A percentile compares a stretch with the other conserved stretches of the same genome.
phyloP scores from a whole-genome alignment of 441 rosid species.

The Kokia cookei region DNA sequence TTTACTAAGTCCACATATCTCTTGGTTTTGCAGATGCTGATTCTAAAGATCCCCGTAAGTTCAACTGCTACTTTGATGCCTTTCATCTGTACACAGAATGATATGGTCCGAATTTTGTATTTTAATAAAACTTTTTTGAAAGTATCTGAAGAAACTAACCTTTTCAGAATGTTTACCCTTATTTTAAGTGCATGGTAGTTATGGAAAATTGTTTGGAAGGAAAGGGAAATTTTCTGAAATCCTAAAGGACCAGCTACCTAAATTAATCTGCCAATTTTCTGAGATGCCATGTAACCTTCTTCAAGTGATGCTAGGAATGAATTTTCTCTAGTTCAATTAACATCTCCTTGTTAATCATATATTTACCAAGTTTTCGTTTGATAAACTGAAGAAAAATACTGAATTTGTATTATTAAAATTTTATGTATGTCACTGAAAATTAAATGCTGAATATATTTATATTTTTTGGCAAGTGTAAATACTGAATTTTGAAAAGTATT shows the following conservation, averaged over 20 bases:
- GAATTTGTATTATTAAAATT: no score
- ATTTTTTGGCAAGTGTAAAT: no score
- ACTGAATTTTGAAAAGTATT: no score
- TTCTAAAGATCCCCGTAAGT: slow-evolving; percentile 77
- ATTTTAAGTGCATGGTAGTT: not conserved
- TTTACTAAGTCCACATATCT: slow-evolving; percentile 2
- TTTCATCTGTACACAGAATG: not conserved
- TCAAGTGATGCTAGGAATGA: not conserved
- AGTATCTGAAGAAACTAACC: not conserved
- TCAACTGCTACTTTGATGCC: slow-evolving; percentile 12
- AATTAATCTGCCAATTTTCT: not conserved
- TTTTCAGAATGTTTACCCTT: not conserved
- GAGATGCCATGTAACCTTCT: not conserved
- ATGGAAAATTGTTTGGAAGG: slow-evolving; percentile 1
- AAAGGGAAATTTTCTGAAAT: slow-evolving; percentile 1
- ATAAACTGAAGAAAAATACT: no score
- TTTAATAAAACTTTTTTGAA: not conserved
- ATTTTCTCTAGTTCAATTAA: not conserved
- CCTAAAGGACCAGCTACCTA: not conserved
- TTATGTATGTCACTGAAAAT: no score
- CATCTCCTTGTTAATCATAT: not conserved
- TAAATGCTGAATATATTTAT: no score
- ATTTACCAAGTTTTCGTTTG: not conserved
- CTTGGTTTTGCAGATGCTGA: slow-evolving; percentile 64
- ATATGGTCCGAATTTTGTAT: not conserved